These are phyloP conservation scores for Balakata baccata DNA, from an alignment of 345 rosid genomes.

Conservation along the genomic window DNA sequence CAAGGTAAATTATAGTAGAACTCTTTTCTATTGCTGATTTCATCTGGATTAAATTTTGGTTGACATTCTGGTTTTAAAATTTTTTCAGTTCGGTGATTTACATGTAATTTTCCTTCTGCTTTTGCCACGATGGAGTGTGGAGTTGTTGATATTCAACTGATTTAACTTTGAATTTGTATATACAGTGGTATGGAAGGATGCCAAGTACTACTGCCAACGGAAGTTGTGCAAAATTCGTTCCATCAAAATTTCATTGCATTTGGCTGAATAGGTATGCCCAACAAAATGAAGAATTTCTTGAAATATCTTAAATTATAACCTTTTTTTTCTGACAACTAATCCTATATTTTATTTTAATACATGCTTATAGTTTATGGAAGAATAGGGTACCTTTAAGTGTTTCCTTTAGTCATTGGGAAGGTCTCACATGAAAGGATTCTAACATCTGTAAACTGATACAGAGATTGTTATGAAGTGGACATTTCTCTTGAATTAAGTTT, in stretches of 20 bases:
- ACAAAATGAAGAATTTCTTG: neutral
- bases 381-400: no score
- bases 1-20: no score
- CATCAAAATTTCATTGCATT: neutral
- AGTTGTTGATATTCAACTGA: neutral
- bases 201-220: neutral
- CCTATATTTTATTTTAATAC: neutral
- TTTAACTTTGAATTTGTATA: no score
- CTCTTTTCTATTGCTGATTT: neutral
- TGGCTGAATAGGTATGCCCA: neutral
- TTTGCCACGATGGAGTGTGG: neutral
- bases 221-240: neutral
- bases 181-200: neutral
- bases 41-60: neutral
- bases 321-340: neutral
- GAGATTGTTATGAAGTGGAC: no score
- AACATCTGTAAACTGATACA: no score
- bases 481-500: no score
- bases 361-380: no score
- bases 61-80: neutral
- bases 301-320: neutral
- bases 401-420: neutral
- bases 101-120: neutral
- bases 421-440: neutral
- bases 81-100: neutral